Evolutionary conservation across 2,329 filamentous ascomycete genomes (phyloP).

Genomic region (Arthrinium puccinioides): DNA sequence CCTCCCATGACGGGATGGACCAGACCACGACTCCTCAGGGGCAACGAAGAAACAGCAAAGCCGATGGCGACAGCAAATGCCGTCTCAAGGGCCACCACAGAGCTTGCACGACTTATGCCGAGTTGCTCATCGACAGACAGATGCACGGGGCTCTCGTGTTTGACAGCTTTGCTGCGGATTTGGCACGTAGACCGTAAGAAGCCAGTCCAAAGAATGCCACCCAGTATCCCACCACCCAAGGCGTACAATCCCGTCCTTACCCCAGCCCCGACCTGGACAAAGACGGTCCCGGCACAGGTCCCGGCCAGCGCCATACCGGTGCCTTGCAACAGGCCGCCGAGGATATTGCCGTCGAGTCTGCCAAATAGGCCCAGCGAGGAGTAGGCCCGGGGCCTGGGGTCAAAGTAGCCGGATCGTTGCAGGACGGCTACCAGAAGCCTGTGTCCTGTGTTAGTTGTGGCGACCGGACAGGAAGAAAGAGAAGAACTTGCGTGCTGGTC

Average conservation of each 20-base stretch:
- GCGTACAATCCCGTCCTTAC: slow-evolving; percentile 44
- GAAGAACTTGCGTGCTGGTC: slow-evolving; percentile 47
- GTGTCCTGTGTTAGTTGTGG: not conserved
- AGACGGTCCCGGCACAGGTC: slow-evolving; percentile 58
- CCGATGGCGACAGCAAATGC: slow-evolving; percentile 32
- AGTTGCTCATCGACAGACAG: slow-evolving; percentile 31
- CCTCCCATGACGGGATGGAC: slow-evolving; percentile 47
- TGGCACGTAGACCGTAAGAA: slow-evolving; percentile 29
- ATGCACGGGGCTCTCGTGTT: slow-evolving; percentile 8
- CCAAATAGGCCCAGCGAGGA: slow-evolving; percentile 46
- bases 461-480: not conserved
- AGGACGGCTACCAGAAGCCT: slow-evolving; percentile 39
- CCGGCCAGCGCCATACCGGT: slow-evolving; percentile 60
- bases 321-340: slow-evolving; percentile 56
- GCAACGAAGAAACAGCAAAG: slow-evolving; percentile 23
- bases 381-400: slow-evolving; percentile 38
- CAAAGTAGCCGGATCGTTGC: slow-evolving; percentile 33
- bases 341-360: slow-evolving; percentile 55
- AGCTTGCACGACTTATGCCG: slow-evolving; percentile 27
- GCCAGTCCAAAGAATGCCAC: slow-evolving; percentile 45
- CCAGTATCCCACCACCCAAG: slow-evolving; percentile 46
- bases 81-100: slow-evolving; percentile 35
- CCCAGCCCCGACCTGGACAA: slow-evolving; percentile 51
- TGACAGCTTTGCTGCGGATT: slow-evolving; percentile 16
- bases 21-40: slow-evolving; percentile 23